These are phyloP conservation scores for Colletotrichum navitas DNA, from an alignment of 2,329 filamentous ascomycete genomes.

Conservation along the genomic window DNA sequence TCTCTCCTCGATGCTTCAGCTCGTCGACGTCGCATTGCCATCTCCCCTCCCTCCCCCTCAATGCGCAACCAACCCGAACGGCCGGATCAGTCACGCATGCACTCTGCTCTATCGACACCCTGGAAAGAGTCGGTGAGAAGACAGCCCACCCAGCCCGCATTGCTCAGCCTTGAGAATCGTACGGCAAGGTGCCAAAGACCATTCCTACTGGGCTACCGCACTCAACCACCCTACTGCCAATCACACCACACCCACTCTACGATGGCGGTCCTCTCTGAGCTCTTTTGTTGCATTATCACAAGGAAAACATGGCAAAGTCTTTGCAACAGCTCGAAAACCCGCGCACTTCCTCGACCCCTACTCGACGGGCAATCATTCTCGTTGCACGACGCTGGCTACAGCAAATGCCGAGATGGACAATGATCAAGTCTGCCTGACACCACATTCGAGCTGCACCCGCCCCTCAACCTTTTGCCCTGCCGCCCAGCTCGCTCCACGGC, in stretches of 20 bases:
- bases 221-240: neutral
- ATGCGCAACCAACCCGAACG: neutral
- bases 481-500: neutral
- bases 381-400: neutral
- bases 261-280: neutral
- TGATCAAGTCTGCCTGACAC: neutral
- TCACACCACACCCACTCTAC: neutral
- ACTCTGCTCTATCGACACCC: neutral
- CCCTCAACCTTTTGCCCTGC: slow-evolving; percentile 3
- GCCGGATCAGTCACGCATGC: neutral
- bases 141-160: neutral
- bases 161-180: neutral
- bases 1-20: neutral
- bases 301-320: neutral
- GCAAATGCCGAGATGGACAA: slow-evolving; percentile 16
- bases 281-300: neutral
- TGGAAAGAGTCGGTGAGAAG: slow-evolving; percentile 34
- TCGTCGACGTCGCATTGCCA: neutral
- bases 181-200: neutral
- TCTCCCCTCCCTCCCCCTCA: neutral
- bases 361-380: neutral
- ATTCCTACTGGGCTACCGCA: slow-evolving; percentile 5
- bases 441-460: neutral
- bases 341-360: too few relatives aligned
- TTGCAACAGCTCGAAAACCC: neutral